Evolutionary conservation across 768 basidiomycete genomes (phyloP).

Genomic region (Lactarius hatsudake): DNA sequence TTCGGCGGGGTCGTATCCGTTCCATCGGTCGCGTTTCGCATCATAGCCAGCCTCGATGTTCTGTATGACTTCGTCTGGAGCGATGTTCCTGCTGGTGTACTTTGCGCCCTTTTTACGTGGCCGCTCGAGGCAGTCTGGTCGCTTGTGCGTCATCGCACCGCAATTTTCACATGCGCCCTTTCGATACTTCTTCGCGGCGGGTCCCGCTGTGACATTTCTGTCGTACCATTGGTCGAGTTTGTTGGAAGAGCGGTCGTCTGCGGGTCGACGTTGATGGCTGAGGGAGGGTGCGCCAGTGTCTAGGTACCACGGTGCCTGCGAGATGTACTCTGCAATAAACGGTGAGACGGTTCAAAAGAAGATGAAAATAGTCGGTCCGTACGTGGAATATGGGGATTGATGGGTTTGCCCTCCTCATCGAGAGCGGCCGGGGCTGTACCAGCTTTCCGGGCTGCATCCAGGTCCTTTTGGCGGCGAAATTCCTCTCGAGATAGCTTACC

Average conservation of each 20-base stretch:
- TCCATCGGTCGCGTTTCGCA: conserved; percentile 97
- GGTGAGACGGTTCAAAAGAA: neutral
- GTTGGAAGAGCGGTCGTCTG: conserved; percentile 50
- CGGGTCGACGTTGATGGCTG: conserved; percentile 84
- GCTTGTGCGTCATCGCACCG: conserved; percentile 92
- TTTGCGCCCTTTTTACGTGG: conserved; percentile 96
- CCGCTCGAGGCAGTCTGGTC: conserved; percentile 89
- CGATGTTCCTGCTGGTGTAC: conserved; percentile 86
- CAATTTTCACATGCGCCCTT: conserved; percentile 99
- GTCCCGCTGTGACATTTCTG: conserved; percentile 78
- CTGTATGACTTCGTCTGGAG: conserved; percentile 88
- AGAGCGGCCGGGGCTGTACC: conserved; percentile 96
- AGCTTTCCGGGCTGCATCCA: conserved; percentile 97
- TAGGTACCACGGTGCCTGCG: conserved; percentile 98
- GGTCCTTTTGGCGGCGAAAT: conserved; percentile 91
- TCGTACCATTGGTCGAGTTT: conserved; percentile 93
- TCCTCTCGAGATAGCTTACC: conserved; percentile 94
- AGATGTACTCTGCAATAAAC: conserved; percentile 77
- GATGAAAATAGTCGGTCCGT: conserved; percentile 33
- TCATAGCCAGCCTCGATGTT: conserved; percentile 77
- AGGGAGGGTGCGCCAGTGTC: conserved; percentile 92
- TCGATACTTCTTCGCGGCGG: conserved; percentile 93
- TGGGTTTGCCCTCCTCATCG: conserved; percentile 91
- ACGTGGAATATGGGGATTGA: conserved; percentile 99
- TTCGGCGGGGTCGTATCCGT: conserved; percentile 90